A percentile compares a stretch with the other conserved stretches of the same genome.
Conservation (phyloP, 495 filamentous ascomycete genomes). For the Hyaloscypha hepaticicola region DNA sequence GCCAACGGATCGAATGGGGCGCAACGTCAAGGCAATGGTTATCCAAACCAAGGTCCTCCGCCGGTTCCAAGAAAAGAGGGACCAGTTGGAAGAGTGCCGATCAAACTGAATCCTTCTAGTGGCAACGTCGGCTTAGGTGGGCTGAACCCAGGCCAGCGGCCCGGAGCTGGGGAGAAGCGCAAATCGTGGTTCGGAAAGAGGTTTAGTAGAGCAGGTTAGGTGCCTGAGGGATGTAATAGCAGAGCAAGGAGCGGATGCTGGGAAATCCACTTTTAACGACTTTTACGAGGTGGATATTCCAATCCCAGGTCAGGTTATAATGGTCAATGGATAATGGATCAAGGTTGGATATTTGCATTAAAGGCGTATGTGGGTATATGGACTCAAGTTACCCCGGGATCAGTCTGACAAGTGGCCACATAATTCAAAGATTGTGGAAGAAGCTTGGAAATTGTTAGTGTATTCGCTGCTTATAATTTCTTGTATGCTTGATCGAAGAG, state of each 20-base stretch:
- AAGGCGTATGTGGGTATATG: slow-evolving; percentile 21
- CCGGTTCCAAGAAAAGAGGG: slow-evolving; percentile 43
- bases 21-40: slow-evolving; percentile 27
- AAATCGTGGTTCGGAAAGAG: slow-evolving; percentile 85
- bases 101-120: slow-evolving; percentile 32
- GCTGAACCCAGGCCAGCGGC: background rate
- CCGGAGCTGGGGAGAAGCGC: slow-evolving; percentile 58
- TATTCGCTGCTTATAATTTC: background rate
- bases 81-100: slow-evolving; percentile 30
- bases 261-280: slow-evolving; percentile 19
- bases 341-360: slow-evolving; percentile 23
- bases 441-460: background rate
- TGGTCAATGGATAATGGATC: slow-evolving; percentile 3
- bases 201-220: slow-evolving; percentile 64
- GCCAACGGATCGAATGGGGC: slow-evolving; percentile 24
- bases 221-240: background rate
- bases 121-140: slow-evolving; percentile 12
- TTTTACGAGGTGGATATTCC: slow-evolving; percentile 12
- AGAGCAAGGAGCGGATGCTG: background rate
- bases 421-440: background rate
- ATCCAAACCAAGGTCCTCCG: slow-evolving; percentile 30
- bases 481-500: background rate
- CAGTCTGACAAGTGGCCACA: background rate
- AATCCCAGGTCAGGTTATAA: slow-evolving; percentile 14
- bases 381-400: slow-evolving; percentile 13